Conservation (phyloP, 148 eudicot species). For the Agrostemma githago region DNA sequence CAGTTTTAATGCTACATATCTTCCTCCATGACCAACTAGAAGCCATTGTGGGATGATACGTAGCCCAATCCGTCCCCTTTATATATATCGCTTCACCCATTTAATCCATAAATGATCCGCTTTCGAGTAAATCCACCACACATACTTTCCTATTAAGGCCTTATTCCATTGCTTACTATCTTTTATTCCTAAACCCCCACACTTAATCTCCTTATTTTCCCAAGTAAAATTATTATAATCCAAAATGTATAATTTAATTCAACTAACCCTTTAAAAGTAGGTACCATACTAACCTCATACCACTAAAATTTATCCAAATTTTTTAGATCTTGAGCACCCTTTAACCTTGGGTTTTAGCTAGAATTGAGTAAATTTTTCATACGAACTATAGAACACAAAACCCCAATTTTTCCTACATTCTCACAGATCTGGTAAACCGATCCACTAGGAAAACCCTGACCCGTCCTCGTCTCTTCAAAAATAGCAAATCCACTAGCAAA, state of each 20-base stretch:
- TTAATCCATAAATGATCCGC: no score
- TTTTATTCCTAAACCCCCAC: no score
- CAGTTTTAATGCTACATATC: no score
- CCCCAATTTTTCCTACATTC: constrained; percentile 71
- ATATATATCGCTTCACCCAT: no score
- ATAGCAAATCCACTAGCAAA: constrained; percentile 69
- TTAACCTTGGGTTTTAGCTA: constrained; percentile 55
- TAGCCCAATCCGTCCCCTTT: no score
- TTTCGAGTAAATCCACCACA: no score
- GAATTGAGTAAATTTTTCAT: constrained; percentile 69
- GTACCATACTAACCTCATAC: constrained; percentile 34
- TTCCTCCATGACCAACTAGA: no score
- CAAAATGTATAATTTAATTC: constrained; percentile 54
- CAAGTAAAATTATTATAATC: constrained; percentile 73
- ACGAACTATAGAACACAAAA: constrained; percentile 42
- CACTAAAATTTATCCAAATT: constrained; percentile 56
- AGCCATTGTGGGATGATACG: no score
- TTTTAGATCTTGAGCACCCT: constrained; percentile 62
- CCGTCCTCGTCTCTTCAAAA: constrained; percentile 42
- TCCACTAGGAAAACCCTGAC: constrained; percentile 12
- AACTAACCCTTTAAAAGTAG: constrained; percentile 67
- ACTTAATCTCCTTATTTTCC: no score
- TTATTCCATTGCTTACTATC: no score
- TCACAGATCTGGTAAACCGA: neutral
- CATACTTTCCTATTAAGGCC: no score